Base-by-base conservation (phyloP, 805 yeast genomes). In the Vanderwaltozyma verrucispora region DNA sequence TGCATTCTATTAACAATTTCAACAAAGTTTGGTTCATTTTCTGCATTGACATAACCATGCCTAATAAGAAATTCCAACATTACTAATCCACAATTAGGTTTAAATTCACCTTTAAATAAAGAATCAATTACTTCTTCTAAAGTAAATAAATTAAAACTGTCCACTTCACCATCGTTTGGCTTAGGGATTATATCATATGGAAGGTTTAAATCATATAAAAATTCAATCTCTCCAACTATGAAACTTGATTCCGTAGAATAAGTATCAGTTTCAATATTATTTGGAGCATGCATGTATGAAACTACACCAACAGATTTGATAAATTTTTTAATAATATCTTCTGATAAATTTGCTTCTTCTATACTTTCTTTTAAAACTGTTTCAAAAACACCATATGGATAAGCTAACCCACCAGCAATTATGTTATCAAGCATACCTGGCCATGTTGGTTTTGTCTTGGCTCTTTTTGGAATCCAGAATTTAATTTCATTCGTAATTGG, bases 351-450 rank as follows among this genome's bases (percentile, higher is more conserved):
- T 0, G 95, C 97, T 51, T 92, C 98, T 51, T 92, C 98, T 42
- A 66, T 68, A 50, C 94, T 76, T 56, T 92, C 98, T 54, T 92
- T 92, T 15, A 83, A 47, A 3, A 79, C 75, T 0, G 96, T 89
- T 32, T 85, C 95, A 51, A 66, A 62, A 2, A 77, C 63, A 0
- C 87, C 85, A 46, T 74, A 66, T 0, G 95, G 95, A 55, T 79
- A 69, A 0, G 94, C 96, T 4, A 92, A 51, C 0, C 98, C 98
- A 1, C 98, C 98, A 0, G 95, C 98, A 6, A 92, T 83, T 1
- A 94, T 86, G 56, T 88, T 89, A 56, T 92, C 98, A 28, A 88
- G 69, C 82, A 75, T 80, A 0, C 83, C 81, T 0, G 98, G 97
- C 63, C 75, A 89, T 0, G 98, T 92, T 14, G 80, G 80, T 56